Base-by-base conservation (phyloP, 495 filamentous ascomycete species). In the Talaromyces nanjingensis region DNA sequence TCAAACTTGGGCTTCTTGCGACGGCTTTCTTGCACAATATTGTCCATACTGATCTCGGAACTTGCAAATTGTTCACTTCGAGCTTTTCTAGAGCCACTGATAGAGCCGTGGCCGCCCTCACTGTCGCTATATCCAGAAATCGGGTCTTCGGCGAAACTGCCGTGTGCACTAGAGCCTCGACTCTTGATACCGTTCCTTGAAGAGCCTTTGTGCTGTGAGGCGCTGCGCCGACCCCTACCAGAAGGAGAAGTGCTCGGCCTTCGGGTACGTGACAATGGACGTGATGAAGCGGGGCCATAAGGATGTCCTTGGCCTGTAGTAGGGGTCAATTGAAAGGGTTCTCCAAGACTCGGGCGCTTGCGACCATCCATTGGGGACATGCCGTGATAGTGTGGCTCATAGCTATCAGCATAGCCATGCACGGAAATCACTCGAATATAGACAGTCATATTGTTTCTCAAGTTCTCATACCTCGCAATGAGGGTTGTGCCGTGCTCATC, bases 1-100 rank as follows among this genome's bases (percentile, higher is more conserved):
- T 96, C 92, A 73, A 98, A 98, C 79, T 97, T 97, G 65, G 94
- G 90, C 71, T 91, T 86, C 82, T 98, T 97, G 66, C 94, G 86
- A 75, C 94, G 87, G 66, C 92, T 92, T 69, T 96, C 94, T 76
- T 98, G 93, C 62, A 98, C 89, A 75, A 98, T 98, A 70, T 98
- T 98, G 64, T 96, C 91, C 66, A 97, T 83, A 74, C 93, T 97
- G 70, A 98, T 98, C 63, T 98, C 94, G 4, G 94, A 92, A 71
- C 91, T 96, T n/a, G 88, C 90, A 63, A 96, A 80, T 59, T 89
- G 87, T 70, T 97, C 92, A 65, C 80, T 86, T 70, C 87, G 90
- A 66, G 85, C 80, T 67, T 86, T 89, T 65, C 88, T 87, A 62
- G 90, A 89, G 71, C 84, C 82, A 33, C 82, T 79, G 14, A 86